Percentiles rank a stretch among this genome's conserved stretches.
Conservation (phyloP, 2,329 filamentous ascomycete genomes). For the Curvularia sp. region DNA sequence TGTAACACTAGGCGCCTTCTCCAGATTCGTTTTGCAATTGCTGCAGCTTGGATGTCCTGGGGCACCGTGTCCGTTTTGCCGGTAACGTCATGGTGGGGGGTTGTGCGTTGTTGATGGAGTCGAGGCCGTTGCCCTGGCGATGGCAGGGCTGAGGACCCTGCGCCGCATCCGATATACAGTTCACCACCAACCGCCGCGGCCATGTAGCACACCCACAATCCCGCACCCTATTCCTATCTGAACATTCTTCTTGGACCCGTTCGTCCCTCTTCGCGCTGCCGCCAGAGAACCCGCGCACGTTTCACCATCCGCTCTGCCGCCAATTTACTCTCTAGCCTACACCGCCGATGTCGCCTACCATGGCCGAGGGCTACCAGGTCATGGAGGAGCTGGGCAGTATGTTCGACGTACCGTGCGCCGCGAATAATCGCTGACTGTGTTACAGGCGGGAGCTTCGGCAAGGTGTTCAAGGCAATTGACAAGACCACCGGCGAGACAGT, state of each 20-base stretch:
- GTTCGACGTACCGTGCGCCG: slow-evolving; percentile 40
- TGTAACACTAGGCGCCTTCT: neutral
- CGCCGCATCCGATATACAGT: slow-evolving; percentile 27
- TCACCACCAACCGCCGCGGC: slow-evolving; percentile 8
- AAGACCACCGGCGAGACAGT: slow-evolving; percentile 89
- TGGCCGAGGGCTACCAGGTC: slow-evolving; percentile 90
- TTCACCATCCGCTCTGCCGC: slow-evolving; percentile 20
- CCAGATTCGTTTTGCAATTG: slow-evolving; percentile 3
- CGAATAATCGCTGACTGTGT: slow-evolving; percentile 22
- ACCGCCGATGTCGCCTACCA: slow-evolving; percentile 50
- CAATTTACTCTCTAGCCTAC: slow-evolving; percentile 21
- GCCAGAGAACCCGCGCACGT: slow-evolving; percentile 18
- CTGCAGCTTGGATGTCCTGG: slow-evolving; percentile 5
- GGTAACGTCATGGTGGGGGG: slow-evolving; percentile 24
- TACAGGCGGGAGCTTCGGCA: slow-evolving; percentile 89
- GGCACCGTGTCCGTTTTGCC: slow-evolving; percentile 17
- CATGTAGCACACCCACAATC: slow-evolving; percentile 19
- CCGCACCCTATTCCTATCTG: slow-evolving; percentile 40
- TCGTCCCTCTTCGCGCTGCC: slow-evolving; percentile 37
- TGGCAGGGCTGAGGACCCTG: slow-evolving; percentile 23
- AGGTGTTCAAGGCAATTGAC: slow-evolving; percentile 96
- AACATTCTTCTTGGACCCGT: slow-evolving; percentile 27
- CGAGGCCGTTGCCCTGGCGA: slow-evolving; percentile 38
- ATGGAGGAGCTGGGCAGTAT: slow-evolving; percentile 94
- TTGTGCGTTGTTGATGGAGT: slow-evolving; percentile 35